Conservation (phyloP, 768 basidiomycete species). For the Suillus fuscotomentosus region DNA sequence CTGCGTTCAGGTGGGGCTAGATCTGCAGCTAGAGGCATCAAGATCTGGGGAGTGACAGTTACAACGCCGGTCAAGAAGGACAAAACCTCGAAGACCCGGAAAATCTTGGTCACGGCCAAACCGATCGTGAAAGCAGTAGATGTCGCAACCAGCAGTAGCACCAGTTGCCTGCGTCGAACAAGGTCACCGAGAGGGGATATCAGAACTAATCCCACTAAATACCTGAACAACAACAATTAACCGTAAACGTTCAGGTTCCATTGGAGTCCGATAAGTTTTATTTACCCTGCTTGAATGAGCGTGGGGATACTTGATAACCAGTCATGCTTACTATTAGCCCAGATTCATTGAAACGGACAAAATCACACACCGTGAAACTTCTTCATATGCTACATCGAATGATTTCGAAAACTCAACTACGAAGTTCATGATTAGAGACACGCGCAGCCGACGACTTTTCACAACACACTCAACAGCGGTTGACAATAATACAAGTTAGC, state of each 20-base stretch:
- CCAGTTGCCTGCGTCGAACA: constrained; percentile 69
- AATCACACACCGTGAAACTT: constrained; percentile 30
- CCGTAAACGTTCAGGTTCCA: not conserved
- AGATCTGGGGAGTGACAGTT: constrained; percentile 74
- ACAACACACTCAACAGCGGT: constrained; percentile 63
- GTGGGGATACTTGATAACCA: constrained; percentile 52
- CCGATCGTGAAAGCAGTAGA: constrained; percentile 68
- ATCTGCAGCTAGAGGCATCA: constrained; percentile 77
- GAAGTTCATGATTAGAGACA: not conserved
- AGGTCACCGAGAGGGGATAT: constrained; percentile 85
- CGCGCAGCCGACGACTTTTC: not conserved
- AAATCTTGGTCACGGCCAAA: constrained; percentile 57
- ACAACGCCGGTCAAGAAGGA: constrained; percentile 70
- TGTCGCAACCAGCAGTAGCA: constrained; percentile 53
- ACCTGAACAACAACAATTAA: constrained; percentile 38
- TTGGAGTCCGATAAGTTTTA: not conserved
- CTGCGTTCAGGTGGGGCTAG: constrained; percentile 73
- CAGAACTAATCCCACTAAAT: constrained; percentile 69
- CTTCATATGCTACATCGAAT: constrained; percentile 36
- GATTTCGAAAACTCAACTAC: constrained; percentile 36
- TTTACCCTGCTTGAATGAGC: constrained; percentile 65
- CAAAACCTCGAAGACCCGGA: constrained; percentile 62
- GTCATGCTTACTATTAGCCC: constrained; percentile 9
- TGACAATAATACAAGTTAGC: constrained; percentile 86
- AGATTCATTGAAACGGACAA: not conserved